Base-by-base conservation (phyloP, 768 basidiomycete genomes). In the Coprinopsis sp. region DNA sequence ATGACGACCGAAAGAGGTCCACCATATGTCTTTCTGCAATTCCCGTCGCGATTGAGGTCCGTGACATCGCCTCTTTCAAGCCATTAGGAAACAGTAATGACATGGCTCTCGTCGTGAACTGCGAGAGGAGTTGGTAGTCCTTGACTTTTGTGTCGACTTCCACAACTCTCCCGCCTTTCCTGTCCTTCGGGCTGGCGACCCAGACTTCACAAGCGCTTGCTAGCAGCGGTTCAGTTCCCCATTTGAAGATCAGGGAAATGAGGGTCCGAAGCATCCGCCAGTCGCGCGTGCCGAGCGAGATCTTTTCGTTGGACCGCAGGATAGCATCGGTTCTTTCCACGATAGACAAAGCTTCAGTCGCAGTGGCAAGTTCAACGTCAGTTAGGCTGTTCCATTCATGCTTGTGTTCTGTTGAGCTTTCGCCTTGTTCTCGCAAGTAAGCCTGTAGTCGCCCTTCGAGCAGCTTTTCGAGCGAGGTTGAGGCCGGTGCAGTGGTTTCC, bases 211-310 rank as follows among this genome's bases (percentile, higher is more conserved):
- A 56, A n/a, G 81, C 62, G 40, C 66, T 69, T 11, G 60, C 52
- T 30, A 85, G 66, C 3, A 83, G 57, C 3, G 77, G 77, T 12
- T 81, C 74, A 2, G 79, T 61, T 6, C 78, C 84, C 88, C 87
- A 88, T 53, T 79, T 82, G 58, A 91, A 86, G 22, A 76, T 60
- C 49, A 91, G 73, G 12, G 84, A 77, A 13, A 87, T 58, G 24
- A 90, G 68, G 0, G 81, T 83, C 19, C 81, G 75, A 2, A 91
- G 59, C 49, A 78, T 65, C 4, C 69, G 64, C 24, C 89, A 60
- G 61, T 91, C 88, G 41, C 84, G 76, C 1, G 82, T 76, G 0
- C 87, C 88, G 46, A 91, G 65, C 19, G 37, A 31, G 18, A 49
- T 40, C 21, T 24, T 46, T 31, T 46, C 34, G 25, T 47, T 44